phyloP scores from a whole-genome alignment of 2,329 filamentous ascomycete genomes.

The Colletotrichum australisinense region DNA sequence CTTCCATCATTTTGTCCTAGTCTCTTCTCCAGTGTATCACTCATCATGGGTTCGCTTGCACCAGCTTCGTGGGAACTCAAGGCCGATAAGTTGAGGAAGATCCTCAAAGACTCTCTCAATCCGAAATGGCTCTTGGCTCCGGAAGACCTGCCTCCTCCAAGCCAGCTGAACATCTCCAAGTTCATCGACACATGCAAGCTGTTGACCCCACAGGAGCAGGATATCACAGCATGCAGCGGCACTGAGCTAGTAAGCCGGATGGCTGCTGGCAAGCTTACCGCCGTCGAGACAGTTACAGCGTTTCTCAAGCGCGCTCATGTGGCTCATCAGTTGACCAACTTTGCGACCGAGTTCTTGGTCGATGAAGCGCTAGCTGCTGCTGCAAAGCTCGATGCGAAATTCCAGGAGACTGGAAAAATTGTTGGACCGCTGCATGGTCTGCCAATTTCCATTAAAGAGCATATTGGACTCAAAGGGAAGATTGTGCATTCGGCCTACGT shows the following conservation, averaged over 20 bases:
- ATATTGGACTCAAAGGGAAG: slow-evolving; percentile 36
- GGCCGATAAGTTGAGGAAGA: slow-evolving; percentile 6
- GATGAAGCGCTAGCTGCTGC: slow-evolving; percentile 52
- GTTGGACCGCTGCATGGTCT: slow-evolving; percentile 60
- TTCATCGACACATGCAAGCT: slow-evolving; percentile 40
- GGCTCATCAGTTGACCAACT: slow-evolving; percentile 55
- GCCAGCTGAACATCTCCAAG: slow-evolving; percentile 7
- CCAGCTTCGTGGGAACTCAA: slow-evolving; percentile 16
- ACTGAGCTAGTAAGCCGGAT: slow-evolving; percentile 44
- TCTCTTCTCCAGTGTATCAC: no score
- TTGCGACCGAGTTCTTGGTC: slow-evolving; percentile 48
- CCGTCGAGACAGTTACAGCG: slow-evolving; percentile 49
- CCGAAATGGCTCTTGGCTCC: slow-evolving; percentile 14
- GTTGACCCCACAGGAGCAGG: slow-evolving; percentile 47
- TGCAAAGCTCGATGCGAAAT: slow-evolving; percentile 53
- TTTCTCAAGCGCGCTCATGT: slow-evolving; percentile 63
- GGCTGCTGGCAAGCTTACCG: slow-evolving; percentile 43
- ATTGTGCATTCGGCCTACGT: slow-evolving; percentile 44
- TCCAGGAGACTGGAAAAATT: slow-evolving; percentile 45
- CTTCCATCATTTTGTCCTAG: background rate
- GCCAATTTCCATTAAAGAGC: slow-evolving; percentile 40
- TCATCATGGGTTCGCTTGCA: background rate
- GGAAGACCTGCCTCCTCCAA: background rate
- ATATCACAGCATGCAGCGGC: slow-evolving; percentile 51
- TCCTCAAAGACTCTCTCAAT: slow-evolving; percentile 13